Evolutionary conservation across 768 basidiomycete species (phyloP), one percentile per base, ranked within the genome.

Genomic region (Suillus spraguei): DNA sequence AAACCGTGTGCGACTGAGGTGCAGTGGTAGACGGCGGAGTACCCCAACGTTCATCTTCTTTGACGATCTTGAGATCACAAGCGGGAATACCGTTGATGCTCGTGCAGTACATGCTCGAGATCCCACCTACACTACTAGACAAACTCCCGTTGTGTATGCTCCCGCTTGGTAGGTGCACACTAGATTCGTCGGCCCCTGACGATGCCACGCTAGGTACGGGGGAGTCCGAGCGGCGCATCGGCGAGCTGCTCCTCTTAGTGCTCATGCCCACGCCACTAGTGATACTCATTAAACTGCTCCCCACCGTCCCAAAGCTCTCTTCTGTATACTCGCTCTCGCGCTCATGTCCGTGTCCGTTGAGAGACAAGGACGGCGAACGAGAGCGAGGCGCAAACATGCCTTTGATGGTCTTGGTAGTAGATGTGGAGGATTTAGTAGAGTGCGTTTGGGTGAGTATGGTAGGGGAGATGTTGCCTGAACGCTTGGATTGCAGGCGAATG

Each of bases 231-330:
- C 54, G 49, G 38, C 22, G 17, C 17, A 58, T 58, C 6, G 56
- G 56, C 17, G 56, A 58, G 6, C 39, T 39, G 11, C 24, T 58
- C 56, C 56, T 58, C 24, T 24, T 58, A 39, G 39, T 41, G 28
- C 28, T 41, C 39, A 28, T 16, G 24, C 56, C 56, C 24, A 32
- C 39, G 20, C 39, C 56, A 38, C 36, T 39, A 3, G 39, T 28
- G 13, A 58, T 58, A 41, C 41, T 11, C 56, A 58, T 58, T 41
- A 90, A 76, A 67, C 80, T 86, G 44, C 75, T 83, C 10, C 87
- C 85, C 66, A 79, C 84, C 42, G 80, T 80, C 32, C 80, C 78
- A 63, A 89, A 88, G 11, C 87, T 87, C 17, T 87, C 87, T 60
- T 87, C 79, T n/a, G 70, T 55, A 38, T 72, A 67, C 16, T 71